These are phyloP conservation scores for Fusarium tjaetaba DNA, from an alignment of 2,329 filamentous ascomycete genomes.

Conservation along the genomic window DNA sequence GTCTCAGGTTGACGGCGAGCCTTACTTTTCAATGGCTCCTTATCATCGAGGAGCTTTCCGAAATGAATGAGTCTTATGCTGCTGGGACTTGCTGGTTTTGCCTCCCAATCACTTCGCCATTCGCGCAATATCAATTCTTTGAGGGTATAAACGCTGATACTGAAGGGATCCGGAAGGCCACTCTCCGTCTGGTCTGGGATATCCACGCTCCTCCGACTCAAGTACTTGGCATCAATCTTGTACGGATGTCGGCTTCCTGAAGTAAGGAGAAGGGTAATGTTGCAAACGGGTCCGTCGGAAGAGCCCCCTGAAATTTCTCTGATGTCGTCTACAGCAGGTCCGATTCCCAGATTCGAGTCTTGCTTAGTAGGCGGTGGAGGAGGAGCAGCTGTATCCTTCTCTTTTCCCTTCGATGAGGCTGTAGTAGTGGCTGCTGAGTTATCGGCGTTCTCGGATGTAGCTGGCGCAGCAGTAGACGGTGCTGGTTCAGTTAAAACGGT, in stretches of 20 bases:
- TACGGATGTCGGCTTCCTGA: constrained; percentile 88
- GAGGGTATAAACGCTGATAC: constrained; percentile 91
- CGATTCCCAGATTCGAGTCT: constrained; percentile 55
- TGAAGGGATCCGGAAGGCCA: constrained; percentile 79
- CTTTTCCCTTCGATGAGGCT: constrained; percentile 49
- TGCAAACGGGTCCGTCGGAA: constrained; percentile 60
- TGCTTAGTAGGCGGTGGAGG: constrained; percentile 46
- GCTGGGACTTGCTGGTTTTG: constrained; percentile 84
- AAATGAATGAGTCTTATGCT: constrained; percentile 93
- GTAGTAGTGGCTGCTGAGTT: constrained; percentile 26
- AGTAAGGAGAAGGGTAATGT: constrained; percentile 85
- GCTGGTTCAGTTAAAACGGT: constrained; percentile 29
- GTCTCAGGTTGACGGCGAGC: constrained; percentile 23
- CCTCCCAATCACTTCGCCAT: constrained; percentile 93
- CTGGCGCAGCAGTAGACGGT: constrained; percentile 22
- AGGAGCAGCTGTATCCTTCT: constrained; percentile 44
- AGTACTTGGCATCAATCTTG: constrained; percentile 87
- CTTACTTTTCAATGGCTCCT: constrained; percentile 83
- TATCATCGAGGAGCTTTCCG: constrained; percentile 90
- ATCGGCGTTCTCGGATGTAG: constrained; percentile 35
- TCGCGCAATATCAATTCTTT: constrained; percentile 94
- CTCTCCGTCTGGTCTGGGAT: constrained; percentile 72
- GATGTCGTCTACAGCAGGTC: constrained; percentile 55
- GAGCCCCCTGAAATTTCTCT: constrained; percentile 46
- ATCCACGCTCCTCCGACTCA: constrained; percentile 81